phyloP scores from a whole-genome alignment of 805 yeast genomes.

The Grigorovia jiainica region DNA sequence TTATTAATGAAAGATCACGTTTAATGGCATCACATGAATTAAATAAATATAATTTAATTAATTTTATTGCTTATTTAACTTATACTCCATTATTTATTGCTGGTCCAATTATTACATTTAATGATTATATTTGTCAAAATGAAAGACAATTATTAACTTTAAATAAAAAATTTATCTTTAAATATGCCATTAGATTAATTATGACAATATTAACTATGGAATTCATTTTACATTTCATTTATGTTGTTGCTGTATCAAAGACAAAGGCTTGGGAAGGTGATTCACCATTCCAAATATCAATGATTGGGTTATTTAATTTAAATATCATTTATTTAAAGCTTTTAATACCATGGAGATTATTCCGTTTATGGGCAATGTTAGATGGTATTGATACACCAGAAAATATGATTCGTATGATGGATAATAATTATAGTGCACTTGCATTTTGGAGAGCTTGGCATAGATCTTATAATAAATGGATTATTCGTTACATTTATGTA shows the following conservation, averaged over 20 bases:
- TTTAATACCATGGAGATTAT: conserved; percentile 91
- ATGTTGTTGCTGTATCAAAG: conserved; percentile 88
- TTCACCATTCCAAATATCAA: conserved; percentile 85
- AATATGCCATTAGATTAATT: conserved; percentile 58
- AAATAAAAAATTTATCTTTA: conserved; percentile 38
- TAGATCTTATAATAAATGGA: conserved; percentile 86
- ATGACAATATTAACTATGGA: conserved; percentile 85
- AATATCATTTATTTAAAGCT: conserved; percentile 90
- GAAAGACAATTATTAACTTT: conserved; percentile 51
- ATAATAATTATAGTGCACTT: conserved; percentile 83
- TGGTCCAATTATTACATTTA: conserved; percentile 90
- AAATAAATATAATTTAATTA: conserved; percentile 49
- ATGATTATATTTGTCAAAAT: conserved; percentile 78
- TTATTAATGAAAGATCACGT: conserved; percentile 52
- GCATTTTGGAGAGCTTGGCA: conserved; percentile 99
- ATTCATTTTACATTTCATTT: conserved; percentile 72
- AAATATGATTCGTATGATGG: conserved; percentile 93
- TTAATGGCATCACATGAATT: conserved; percentile 53
- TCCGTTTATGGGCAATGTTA: conserved; percentile 84
- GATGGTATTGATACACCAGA: conserved; percentile 96
- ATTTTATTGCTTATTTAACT: conserved; percentile 65
- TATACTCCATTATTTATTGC: conserved; percentile 90
- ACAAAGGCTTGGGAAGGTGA: conserved; percentile 84
- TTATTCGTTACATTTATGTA: conserved; percentile 75
- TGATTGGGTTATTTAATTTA: conserved; percentile 87